Evolutionary conservation across 495 filamentous ascomycete species (phyloP).

Genomic region (Massariosphaeria phaeospora): DNA sequence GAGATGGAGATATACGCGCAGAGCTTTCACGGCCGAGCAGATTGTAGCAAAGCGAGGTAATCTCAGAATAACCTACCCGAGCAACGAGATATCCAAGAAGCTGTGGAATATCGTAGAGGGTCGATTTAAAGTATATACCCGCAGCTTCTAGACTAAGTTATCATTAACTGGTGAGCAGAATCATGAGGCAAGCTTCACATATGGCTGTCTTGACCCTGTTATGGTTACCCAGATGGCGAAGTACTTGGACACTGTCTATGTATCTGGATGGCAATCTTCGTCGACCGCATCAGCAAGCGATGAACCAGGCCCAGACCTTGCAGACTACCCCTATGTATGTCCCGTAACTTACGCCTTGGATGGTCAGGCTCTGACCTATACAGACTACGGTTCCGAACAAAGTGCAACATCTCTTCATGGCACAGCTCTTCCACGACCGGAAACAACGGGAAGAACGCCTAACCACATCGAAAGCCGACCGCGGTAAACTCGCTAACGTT

Average conservation of each 20-base stretch:
- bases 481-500: slow-evolving; percentile 69
- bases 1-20: slow-evolving; percentile 87
- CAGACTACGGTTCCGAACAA: slow-evolving; percentile 98
- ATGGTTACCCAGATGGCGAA: slow-evolving; percentile 99
- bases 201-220: slow-evolving; percentile 93
- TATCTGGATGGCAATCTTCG: slow-evolving; percentile 97
- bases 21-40: slow-evolving; percentile 92
- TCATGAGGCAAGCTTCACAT: slow-evolving; percentile 83
- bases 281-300: slow-evolving; percentile 90
- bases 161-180: too few relatives aligned
- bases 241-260: slow-evolving; percentile 96
- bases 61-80: slow-evolving; percentile 86
- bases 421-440: slow-evolving; percentile 98
- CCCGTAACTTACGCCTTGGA: too few relatives aligned
- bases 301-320: slow-evolving; percentile 95
- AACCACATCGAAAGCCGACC: slow-evolving; percentile 66
- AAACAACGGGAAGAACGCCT: slow-evolving; percentile 96
- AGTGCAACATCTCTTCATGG: slow-evolving; percentile 92
- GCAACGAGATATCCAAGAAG: slow-evolving; percentile 86
- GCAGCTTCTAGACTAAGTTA: too few relatives aligned
- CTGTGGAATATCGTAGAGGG: slow-evolving; percentile 83
- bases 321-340: slow-evolving; percentile 92
- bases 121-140: slow-evolving; percentile 70
- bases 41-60: slow-evolving; percentile 93
- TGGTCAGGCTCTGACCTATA: too few relatives aligned